Percentiles rank a stretch among this genome's conserved stretches.
phyloP scores from a whole-genome alignment of 2,329 filamentous ascomycete species.

The Calonectria leucothoes region DNA sequence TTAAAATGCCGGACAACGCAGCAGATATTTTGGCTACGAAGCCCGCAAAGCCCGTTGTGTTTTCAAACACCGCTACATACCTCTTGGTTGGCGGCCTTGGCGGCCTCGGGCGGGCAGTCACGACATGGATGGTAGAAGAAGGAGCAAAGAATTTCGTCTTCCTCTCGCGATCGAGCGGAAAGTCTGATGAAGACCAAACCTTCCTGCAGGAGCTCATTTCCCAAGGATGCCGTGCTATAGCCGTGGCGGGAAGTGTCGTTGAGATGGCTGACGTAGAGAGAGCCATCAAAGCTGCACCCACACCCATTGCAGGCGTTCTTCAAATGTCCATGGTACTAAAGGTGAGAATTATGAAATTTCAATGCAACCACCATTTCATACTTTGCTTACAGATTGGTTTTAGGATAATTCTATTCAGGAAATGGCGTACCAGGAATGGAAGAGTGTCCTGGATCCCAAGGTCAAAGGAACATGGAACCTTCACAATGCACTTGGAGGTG shows the following conservation, averaged over 20 bases:
- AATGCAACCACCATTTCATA: too few relatives aligned
- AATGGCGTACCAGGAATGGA: constrained; percentile 50
- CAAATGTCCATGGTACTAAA: constrained; percentile 16
- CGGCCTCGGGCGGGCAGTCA: constrained; percentile 36
- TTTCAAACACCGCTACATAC: constrained; percentile 16
- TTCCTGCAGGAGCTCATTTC: constrained; percentile 38
- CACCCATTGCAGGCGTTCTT: not conserved
- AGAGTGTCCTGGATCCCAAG: constrained; percentile 42
- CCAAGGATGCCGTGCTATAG: constrained; percentile 37
- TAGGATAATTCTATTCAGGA: constrained; percentile 32
- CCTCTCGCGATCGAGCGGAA: constrained; percentile 21
- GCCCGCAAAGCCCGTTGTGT: too few relatives aligned
- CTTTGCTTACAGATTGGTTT: not conserved
- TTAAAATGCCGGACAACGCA: constrained; percentile 18
- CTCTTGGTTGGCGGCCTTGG: constrained; percentile 36
- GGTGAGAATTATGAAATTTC: not conserved
- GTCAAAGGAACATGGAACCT: constrained; percentile 50
- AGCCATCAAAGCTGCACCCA: constrained; percentile 26
- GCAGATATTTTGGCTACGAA: not conserved
- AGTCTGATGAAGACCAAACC: not conserved
- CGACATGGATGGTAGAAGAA: constrained; percentile 26
- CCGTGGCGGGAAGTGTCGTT: constrained; percentile 48
- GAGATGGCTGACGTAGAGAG: constrained; percentile 40
- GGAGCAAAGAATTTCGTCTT: constrained; percentile 20
- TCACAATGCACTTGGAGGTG: constrained; percentile 31